phyloP scores from a whole-genome alignment of 2,329 filamentous ascomycete genomes.

The Coniochaeta sp. region DNA sequence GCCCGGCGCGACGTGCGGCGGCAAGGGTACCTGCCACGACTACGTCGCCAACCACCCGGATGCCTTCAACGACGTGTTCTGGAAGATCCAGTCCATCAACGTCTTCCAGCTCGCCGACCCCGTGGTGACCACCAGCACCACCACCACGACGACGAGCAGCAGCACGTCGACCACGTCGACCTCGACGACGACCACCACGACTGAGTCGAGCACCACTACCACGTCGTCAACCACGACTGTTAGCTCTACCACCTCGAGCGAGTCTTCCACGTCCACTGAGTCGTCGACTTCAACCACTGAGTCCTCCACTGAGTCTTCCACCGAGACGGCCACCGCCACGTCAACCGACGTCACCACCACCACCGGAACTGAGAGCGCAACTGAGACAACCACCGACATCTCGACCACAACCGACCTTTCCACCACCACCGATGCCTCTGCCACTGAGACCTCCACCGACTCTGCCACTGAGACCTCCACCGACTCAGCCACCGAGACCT shows the following conservation, averaged over 20 bases:
- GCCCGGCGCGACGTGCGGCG: too few species aligned
- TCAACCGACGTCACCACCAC: too few species aligned
- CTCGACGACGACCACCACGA: conserved; percentile 4
- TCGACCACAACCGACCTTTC: background rate
- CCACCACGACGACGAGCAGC: conserved; percentile 8
- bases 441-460: background rate
- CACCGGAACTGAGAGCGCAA: background rate
- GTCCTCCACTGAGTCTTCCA: background rate
- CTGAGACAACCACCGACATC: too few species aligned
- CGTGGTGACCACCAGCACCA: conserved; percentile 4
- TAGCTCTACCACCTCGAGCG: conserved; percentile 3
- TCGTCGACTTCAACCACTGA: conserved; percentile 4
- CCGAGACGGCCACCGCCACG: background rate
- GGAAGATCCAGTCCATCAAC: conserved; percentile 37
- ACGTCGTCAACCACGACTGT: conserved; percentile 4
- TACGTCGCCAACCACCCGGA: conserved; percentile 29
- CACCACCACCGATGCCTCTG: background rate
- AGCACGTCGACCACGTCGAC: conserved; percentile 7
- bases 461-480: too few species aligned
- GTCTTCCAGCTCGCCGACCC: conserved; percentile 14
- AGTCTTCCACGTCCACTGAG: conserved; percentile 2
- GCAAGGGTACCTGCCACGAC: conserved; percentile 23
- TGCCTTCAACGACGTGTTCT: conserved; percentile 28
- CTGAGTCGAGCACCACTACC: conserved; percentile 6
- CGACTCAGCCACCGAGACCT: too few species aligned